phyloP scores from a whole-genome alignment of 805 yeast species.

The Wilhelminamyces savonicus region DNA sequence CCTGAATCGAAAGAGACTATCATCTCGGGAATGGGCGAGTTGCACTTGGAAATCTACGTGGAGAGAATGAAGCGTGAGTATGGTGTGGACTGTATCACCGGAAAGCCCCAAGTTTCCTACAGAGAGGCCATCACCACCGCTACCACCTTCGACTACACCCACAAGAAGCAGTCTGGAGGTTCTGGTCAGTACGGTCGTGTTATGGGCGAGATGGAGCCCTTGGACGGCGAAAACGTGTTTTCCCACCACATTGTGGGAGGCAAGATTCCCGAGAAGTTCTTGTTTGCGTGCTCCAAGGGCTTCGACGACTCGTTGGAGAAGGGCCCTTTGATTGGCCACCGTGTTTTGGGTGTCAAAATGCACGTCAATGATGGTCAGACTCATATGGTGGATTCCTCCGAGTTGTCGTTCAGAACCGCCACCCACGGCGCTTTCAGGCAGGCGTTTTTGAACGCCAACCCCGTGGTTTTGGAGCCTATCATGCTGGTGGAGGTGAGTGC shows the following conservation, averaged over 20 bases:
- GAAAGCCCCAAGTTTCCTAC: conserved; percentile 97
- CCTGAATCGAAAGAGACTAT: conserved; percentile 89
- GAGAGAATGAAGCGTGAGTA: conserved; percentile 98
- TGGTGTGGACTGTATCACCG: conserved; percentile 90
- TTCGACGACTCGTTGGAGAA: conserved; percentile 91
- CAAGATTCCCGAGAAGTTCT: conserved; percentile 89
- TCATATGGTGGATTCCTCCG: conserved; percentile 96
- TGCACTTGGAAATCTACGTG: conserved; percentile 94
- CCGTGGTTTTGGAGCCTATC: conserved; percentile 91
- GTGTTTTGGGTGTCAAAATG: conserved; percentile 90
- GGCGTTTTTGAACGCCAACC: conserved; percentile 78
- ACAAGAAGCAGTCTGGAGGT: conserved; percentile 98
- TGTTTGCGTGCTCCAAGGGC: conserved; percentile 91
- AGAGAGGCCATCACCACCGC: conserved; percentile 81
- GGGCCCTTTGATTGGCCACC: conserved; percentile 95
- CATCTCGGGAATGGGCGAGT: conserved; percentile 97
- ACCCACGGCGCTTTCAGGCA: conserved; percentile 87
- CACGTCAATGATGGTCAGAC: conserved; percentile 94
- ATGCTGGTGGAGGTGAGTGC: conserved; percentile 92
- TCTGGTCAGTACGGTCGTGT: conserved; percentile 99
- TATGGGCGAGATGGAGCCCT: conserved; percentile 70
- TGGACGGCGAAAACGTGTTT: conserved; percentile 66
- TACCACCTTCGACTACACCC: conserved; percentile 84
- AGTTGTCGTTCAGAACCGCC: conserved; percentile 90
- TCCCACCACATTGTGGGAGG: conserved; percentile 93